phyloP scores from a whole-genome alignment of 2,329 filamentous ascomycete genomes.

The Exophiala sideris region DNA sequence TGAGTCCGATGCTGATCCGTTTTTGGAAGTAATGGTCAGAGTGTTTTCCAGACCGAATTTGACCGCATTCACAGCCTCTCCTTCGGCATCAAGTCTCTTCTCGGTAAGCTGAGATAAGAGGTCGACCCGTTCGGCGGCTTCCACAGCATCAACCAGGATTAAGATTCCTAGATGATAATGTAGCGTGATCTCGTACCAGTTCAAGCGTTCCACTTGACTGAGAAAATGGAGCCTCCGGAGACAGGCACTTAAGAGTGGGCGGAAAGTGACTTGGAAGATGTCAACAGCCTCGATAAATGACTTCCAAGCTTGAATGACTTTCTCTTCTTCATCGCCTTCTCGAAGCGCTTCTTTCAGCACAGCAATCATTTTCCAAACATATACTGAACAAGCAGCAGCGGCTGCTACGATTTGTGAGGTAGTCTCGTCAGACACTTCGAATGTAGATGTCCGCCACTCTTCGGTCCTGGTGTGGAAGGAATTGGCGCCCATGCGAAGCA shows the following conservation, averaged over 20 bases:
- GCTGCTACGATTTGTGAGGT: constrained; percentile 33
- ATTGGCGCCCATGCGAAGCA: constrained; percentile 29
- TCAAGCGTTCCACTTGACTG: constrained; percentile 31
- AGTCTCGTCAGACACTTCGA: constrained; percentile 30
- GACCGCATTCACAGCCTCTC: constrained; percentile 29
- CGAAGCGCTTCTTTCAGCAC: constrained; percentile 34
- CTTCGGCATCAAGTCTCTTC: constrained; percentile 29
- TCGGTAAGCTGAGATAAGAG: constrained; percentile 28
- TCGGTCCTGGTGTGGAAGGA: constrained; percentile 32
- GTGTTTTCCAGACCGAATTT: constrained; percentile 31
- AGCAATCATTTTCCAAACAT: constrained; percentile 33
- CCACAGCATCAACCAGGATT: constrained; percentile 31
- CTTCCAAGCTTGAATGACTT: constrained; percentile 29
- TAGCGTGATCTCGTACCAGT: constrained; percentile 34
- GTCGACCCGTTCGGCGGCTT: constrained; percentile 30
- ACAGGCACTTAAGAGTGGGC: constrained; percentile 29
- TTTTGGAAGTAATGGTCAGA: constrained; percentile 25
- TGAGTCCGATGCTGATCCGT: neutral
- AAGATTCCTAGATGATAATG: constrained; percentile 33
- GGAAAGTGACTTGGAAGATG: constrained; percentile 32
- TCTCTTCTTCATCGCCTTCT: constrained; percentile 33
- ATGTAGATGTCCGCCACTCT: constrained; percentile 28
- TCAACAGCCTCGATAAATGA: constrained; percentile 30
- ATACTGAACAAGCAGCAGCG: constrained; percentile 30
- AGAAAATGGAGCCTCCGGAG: constrained; percentile 33